phyloP scores from a whole-genome alignment of 1,284 basidiomycete species.

The Agaricales sp. region DNA sequence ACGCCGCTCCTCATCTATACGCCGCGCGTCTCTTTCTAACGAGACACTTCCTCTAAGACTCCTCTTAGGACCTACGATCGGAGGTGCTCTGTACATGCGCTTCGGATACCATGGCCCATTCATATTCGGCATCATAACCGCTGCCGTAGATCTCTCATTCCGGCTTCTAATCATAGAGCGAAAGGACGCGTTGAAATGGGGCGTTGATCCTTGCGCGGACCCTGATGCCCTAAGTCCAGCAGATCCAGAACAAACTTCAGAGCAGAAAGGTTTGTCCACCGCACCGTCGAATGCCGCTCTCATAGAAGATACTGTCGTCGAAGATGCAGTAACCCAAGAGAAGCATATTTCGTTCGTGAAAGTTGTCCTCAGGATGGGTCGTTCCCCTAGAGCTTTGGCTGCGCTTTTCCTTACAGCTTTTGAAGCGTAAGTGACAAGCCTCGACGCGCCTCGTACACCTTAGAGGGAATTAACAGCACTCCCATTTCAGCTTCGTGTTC shows the following conservation, averaged over 20 bases:
- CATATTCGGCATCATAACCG: slow-evolving; percentile 55
- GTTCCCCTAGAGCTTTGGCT: slow-evolving; percentile 14
- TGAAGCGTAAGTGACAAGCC: slow-evolving; percentile 45
- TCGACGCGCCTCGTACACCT: slow-evolving; percentile 4
- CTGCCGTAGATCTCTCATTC: slow-evolving; percentile 50
- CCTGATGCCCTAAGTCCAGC: slow-evolving; percentile 4
- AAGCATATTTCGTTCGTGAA: background rate
- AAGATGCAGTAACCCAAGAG: background rate
- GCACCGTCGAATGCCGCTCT: slow-evolving; percentile 4
- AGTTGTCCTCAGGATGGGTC: background rate
- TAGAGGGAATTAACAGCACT: too few species aligned
- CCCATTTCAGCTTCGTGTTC: slow-evolving; percentile 36
- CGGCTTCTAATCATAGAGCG: slow-evolving; percentile 57
- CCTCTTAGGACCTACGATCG: slow-evolving; percentile 59
- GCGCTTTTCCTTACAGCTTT: slow-evolving; percentile 29
- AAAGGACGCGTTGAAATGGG: slow-evolving; percentile 43
- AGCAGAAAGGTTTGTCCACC: background rate
- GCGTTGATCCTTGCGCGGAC: slow-evolving; percentile 32
- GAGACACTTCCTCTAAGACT: slow-evolving; percentile 18
- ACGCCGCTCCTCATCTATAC: slow-evolving; percentile 5
- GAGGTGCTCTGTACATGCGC: slow-evolving; percentile 52
- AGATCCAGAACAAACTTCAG: background rate
- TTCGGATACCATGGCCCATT: slow-evolving; percentile 72
- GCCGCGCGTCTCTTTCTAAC: slow-evolving; percentile 8
- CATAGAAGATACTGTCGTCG: background rate